Evolutionary conservation across 169 alveolate species (phyloP).

Genomic region (Plasmodium ovale): DNA sequence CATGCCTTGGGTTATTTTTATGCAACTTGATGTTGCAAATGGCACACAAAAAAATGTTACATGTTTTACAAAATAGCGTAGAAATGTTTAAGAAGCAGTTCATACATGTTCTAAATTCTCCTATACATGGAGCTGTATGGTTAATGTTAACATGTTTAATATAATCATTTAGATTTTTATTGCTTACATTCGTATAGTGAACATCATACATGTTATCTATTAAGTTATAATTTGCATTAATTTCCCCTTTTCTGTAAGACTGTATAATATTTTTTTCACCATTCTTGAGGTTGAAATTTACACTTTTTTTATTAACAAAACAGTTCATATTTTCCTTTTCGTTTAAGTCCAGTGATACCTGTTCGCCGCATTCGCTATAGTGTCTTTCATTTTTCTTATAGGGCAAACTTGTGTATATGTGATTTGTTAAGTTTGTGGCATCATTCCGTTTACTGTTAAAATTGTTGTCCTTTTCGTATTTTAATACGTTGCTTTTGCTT

Average conservation of each 20-base stretch:
- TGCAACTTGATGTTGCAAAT: slow-evolving; percentile 63
- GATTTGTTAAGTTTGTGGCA: slow-evolving; percentile 15
- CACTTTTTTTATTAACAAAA: slow-evolving; percentile 44
- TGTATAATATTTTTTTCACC: slow-evolving; percentile 26
- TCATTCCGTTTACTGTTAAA: slow-evolving; percentile 33
- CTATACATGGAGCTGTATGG: slow-evolving; percentile 76
- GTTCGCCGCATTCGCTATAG: neutral
- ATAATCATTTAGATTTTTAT: slow-evolving; percentile 36
- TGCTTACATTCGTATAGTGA: slow-evolving; percentile 31
- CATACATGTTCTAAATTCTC: slow-evolving; percentile 75
- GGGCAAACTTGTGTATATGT: slow-evolving; percentile 36
- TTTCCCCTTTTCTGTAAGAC: slow-evolving; percentile 67
- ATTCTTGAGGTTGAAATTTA: neutral
- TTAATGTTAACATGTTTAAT: slow-evolving; percentile 57
- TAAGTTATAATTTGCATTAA: slow-evolving; percentile 42
- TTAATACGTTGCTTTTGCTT: slow-evolving; percentile 45
- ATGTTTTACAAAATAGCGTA: slow-evolving; percentile 73
- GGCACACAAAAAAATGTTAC: slow-evolving; percentile 70
- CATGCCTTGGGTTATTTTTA: slow-evolving; percentile 22
- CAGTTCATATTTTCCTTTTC: slow-evolving; percentile 73
- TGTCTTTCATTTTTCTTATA: slow-evolving; percentile 37
- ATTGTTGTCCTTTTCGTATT: slow-evolving; percentile 54
- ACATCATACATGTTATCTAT: slow-evolving; percentile 71
- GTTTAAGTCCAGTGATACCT: slow-evolving; percentile 30
- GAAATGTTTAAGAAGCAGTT: slow-evolving; percentile 68